Evolutionary conservation across 2,329 filamentous ascomycete species (phyloP), one percentile per base, ranked within the genome.

Genomic region (Tolypocladium cylindrosporum): DNA sequence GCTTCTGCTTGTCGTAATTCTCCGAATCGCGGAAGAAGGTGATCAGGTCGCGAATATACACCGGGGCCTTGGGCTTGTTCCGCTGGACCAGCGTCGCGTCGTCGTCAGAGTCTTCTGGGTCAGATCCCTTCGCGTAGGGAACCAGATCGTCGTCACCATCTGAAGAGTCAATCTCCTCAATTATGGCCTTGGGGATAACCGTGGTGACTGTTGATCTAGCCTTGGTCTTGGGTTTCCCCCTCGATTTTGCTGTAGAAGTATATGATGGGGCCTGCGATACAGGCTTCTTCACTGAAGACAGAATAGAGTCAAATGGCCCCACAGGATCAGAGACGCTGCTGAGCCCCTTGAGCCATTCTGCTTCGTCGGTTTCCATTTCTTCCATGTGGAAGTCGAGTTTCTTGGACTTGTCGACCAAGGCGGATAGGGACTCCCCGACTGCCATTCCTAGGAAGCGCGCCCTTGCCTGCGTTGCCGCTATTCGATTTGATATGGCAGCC

Each of bases 51-150:
- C 91, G 85, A 60, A 97, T 88, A 66, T 97, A 97, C 1, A 99
- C 91, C 1, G 94, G 94, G 0, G 91, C 83, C 59, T 83, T 88
- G 27, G 88, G 83, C 65, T 94, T 97, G 71, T 94, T 86, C 16
- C 92, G 83, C 58, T 89, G 87, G 54, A 97, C 81, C 21, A 96
- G 77, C 0, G 91, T 96, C 6, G 94, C 87, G 65, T 99, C 95
- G 42, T 97, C 92, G 58, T 97, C 91, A 0, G 91, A 93, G 68
- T 99, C 94, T 68, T 95, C 90, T 0, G 85, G 82, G 64, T 99
- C 94, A 1, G 89, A 91, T 66, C 91, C 90, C 69, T 96, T 97
- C 16, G 83, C 82, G 64, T 97, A 96, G 1, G 90, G 83, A 2
- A 84, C 77, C 1, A 97, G 76, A 60, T 89, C 88, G 19, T 86